Percentiles rank a stretch among this genome's conserved stretches.
Evolutionary conservation across 495 filamentous ascomycete species (phyloP).

Genomic region (Penicillium alfredii): DNA sequence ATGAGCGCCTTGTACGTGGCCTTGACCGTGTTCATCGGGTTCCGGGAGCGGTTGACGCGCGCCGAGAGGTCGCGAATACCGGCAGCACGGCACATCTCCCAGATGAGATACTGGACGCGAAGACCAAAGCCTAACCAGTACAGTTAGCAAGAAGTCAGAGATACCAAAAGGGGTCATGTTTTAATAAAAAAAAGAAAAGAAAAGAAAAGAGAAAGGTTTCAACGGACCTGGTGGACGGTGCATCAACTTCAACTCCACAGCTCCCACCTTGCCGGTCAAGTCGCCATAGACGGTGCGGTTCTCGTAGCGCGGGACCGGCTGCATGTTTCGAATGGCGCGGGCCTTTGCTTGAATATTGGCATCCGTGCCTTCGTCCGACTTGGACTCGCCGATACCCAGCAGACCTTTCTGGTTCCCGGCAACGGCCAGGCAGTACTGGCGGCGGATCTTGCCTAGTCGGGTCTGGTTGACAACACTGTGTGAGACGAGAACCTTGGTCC

Average conservation of each 20-base stretch:
- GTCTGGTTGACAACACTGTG: slow-evolving; percentile 87
- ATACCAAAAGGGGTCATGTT: no score
- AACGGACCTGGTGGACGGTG: slow-evolving; percentile 83
- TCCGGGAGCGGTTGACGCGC: slow-evolving; percentile 68
- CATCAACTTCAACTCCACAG: slow-evolving; percentile 71
- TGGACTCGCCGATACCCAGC: slow-evolving; percentile 83
- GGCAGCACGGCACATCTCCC: slow-evolving; percentile 77
- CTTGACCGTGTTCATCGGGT: slow-evolving; percentile 96
- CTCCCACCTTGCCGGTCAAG: slow-evolving; percentile 77
- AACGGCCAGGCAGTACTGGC: slow-evolving; percentile 62
- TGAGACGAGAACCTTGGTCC: slow-evolving; percentile 59
- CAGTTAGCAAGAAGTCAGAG: slow-evolving; percentile 13
- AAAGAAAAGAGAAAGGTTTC: slow-evolving; percentile 6
- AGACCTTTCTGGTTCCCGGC: slow-evolving; percentile 82
- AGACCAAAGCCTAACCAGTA: slow-evolving; percentile 72
- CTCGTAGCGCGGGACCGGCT: slow-evolving; percentile 83
- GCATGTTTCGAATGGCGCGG: slow-evolving; percentile 78
- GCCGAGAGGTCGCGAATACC: slow-evolving; percentile 85
- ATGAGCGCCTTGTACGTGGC: slow-evolving; percentile 75
- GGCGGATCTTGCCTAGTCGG: slow-evolving; percentile 83
- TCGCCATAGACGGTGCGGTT: slow-evolving; percentile 84
- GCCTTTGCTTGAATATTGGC: slow-evolving; percentile 62
- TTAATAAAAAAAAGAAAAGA: neutral
- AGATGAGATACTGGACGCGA: slow-evolving; percentile 82
- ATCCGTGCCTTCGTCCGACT: slow-evolving; percentile 64